Base-by-base conservation (phyloP, 192 early-diverging fungal genomes). In the Entomortierella lignicola region DNA sequence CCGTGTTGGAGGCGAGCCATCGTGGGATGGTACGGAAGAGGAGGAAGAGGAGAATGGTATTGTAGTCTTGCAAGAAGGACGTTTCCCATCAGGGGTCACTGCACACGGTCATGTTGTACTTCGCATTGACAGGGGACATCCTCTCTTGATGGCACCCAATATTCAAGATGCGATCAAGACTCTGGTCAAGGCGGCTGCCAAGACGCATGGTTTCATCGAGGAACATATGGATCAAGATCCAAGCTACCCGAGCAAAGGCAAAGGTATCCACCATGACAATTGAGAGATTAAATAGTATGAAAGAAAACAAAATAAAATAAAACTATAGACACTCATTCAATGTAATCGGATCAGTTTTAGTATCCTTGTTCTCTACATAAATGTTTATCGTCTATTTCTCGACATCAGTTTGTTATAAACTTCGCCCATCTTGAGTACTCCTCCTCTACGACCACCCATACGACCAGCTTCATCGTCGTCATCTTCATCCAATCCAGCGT, bases 341-440 rank as follows among this genome's bases (percentile, higher is more conserved):
- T n/a, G n/a, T n/a, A n/a, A n/a, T n/a, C n/a, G n/a, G n/a, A n/a
- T n/a, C n/a, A n/a, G n/a, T n/a, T n/a, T n/a, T n/a, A n/a, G n/a
- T n/a, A n/a, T n/a, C n/a, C n/a, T n/a, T n/a, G n/a, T n/a, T n/a
- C n/a, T n/a, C n/a, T n/a, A n/a, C n/a, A n/a, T n/a, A n/a, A 21
- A 32, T 30, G 6, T 72, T 23, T 69, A 77, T 41, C 74, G 74
- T 63, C 74, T 63, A 69, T 77, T 66, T 60, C 74, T 63, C 0
- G 74, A 77, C 74, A 77, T 77, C 15, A 77, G 52, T 52, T 77
- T 77, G 31, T 69, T 69, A n/a, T 77, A 77, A 17, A 77, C 74
- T 34, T 77, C 74, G 10, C 74, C 74, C 66, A 77, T 69, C 55
- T 77, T 77, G 37, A 77, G 67, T 21, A 77, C 66, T 0, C 66